A percentile compares a stretch with the other conserved stretches of the same genome.
Evolutionary conservation across 176 grass and related monocot species (phyloP).

Genomic region (Thalia dealbata): DNA sequence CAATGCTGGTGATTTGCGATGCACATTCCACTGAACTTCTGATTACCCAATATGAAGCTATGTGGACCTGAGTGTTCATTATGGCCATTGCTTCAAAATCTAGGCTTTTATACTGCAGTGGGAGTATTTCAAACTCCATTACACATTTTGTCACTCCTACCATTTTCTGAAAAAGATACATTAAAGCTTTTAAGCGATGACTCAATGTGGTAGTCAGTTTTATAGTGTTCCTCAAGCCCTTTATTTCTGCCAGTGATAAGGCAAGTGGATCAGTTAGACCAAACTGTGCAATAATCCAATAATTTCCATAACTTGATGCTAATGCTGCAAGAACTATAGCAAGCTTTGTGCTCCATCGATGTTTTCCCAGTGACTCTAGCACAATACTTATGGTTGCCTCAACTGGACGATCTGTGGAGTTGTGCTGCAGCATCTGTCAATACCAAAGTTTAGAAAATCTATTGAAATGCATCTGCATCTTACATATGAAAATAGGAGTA

Average conservation of each 20-base stretch:
- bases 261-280: constrained; percentile 14
- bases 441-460: neutral
- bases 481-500: neutral
- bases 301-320: constrained; percentile 9
- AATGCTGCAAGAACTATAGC: constrained; percentile 19
- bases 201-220: neutral
- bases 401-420: neutral
- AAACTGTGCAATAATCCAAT: constrained; percentile 9
- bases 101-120: constrained; percentile 3
- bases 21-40: constrained; percentile 18
- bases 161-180: constrained; percentile 18
- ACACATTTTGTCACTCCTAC: constrained; percentile 24
- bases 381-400: constrained; percentile 17
- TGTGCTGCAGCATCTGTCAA: constrained; percentile 15
- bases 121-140: constrained; percentile 16
- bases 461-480: neutral
- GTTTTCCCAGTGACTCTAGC: constrained; percentile 3
- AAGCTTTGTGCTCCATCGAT: constrained; percentile 18
- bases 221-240: constrained; percentile 4
- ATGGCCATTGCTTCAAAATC: constrained; percentile 11
- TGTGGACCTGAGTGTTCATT: constrained; percentile 15
- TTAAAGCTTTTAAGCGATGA: neutral
- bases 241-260: constrained; percentile 12
- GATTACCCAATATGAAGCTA: constrained; percentile 26
- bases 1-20: constrained; percentile 14